Base-by-base conservation (phyloP, 73 alveolate species). In the Breviolum minutum region DNA sequence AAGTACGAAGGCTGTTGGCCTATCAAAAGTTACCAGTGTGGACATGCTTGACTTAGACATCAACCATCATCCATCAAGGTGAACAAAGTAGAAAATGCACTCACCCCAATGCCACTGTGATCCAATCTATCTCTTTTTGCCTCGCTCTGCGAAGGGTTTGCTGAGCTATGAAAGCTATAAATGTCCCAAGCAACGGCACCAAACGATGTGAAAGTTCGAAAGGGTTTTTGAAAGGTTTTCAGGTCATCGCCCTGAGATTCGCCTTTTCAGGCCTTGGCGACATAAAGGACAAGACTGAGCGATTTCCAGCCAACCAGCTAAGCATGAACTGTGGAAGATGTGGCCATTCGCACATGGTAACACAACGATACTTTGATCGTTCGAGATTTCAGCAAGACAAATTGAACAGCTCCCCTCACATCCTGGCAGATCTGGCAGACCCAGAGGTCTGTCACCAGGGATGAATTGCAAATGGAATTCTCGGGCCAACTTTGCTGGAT, bases 251-350 rank as follows among this genome's bases (percentile, higher is more conserved):
- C 54, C 54, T 77, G 63, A 11, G 48, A 32, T 80, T 13, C 64
- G 88, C 88, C 88, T 12, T 27, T 48, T 80, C 14, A 83, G 63
- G 62, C 12, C 69, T 17, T 83, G 60, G n/a, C 92, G 92, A 83
- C 92, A 83, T 20, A 83, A 26, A 7, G 92, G 92, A 61, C 92
- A 83, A 60, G 92, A 83, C 92, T 83, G 60, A 61, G 92, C 40
- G 90, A 29, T 32, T 79, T 32, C 30, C 24, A 83, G 73, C 92
- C 92, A 83, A 83, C 73, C 73, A 61, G 92, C 71, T 22, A 83
- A 83, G 92, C 92, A 83, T 26, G 26, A 20, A 7, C 76, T 22
- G 26, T 83, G 92, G 92, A 83, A 83, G 92, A 83, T 60, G 61
- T 83, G 61, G 71, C 62, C 62, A 74, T 62, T 83, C 60, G 60